Evolutionary conservation across 208 protist species (phyloP), one percentile per base, ranked within the genome.

Genomic region (Angomonas deanei): DNA sequence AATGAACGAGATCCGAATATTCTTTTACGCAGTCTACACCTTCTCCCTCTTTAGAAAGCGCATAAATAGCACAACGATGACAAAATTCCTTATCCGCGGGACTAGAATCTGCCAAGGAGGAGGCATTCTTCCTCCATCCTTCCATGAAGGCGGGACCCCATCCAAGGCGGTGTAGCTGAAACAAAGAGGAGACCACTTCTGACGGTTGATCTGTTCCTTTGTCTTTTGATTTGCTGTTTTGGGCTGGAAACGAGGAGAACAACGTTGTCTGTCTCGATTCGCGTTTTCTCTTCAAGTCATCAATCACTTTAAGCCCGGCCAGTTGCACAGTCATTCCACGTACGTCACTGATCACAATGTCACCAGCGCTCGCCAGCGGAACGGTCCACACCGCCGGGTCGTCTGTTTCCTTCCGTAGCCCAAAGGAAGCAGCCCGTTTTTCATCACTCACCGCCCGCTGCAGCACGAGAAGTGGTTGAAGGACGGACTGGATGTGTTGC

Each of bases 241-340:
- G 11, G 36, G 36, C 15, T 42, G 8, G 11, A 42, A 42, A 42
- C 15, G 36, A 8, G 11, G 36, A 42, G 15, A 42, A 42, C 15
- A 42, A 42, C 15, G 36, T 70, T 56, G 0, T 67, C 69, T 5
- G 47, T 61, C 15, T 30, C 1, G 24, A n/a, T 23, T 3, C 23
- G 65, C 49, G 68, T 58, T 62, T 68, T 31, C 47, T 47, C 48
- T 53, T 38, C 2, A n/a, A 5, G 31, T 17, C 69, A 23, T 68
- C 47, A 28, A 60, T 80, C 8, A 32, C 13, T 10, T 64, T 61
- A 39, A 94, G 72, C 10, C 78, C 78, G 0, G 76, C 86, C 8
- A 80, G 84, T 70, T 92, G 86, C 33, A 96, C 74, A 3, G 86
- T 88, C 70, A 96, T 83, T 34, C 89, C 89, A 5, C 89, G 81